A percentile compares a stretch with the other conserved stretches of the same genome.
Conservation (phyloP, 805 yeast species). For the Candida gorgasii region DNA sequence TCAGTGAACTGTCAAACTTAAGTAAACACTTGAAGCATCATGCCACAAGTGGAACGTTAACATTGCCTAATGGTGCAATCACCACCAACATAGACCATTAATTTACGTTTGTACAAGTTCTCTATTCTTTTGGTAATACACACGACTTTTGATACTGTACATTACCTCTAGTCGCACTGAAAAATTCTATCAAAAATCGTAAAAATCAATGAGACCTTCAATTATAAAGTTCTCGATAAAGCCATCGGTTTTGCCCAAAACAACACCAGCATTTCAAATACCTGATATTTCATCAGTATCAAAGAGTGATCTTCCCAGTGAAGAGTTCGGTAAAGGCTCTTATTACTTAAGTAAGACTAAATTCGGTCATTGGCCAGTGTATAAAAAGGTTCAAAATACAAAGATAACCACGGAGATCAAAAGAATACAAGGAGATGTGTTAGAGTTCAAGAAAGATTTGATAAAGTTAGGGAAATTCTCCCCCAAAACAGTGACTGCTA, state of each 20-base stretch:
- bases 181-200: neutral
- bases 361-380: slow-evolving; percentile 78
- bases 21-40: slow-evolving; percentile 88
- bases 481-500: slow-evolving; percentile 35
- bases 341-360: slow-evolving; percentile 52
- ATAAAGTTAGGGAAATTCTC: slow-evolving; percentile 51
- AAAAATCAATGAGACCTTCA: slow-evolving; percentile 1
- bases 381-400: slow-evolving; percentile 64
- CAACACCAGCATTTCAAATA: slow-evolving; percentile 21
- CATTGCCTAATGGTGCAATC: no score
- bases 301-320: slow-evolving; percentile 28
- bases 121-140: no score
- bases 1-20: slow-evolving; percentile 86
- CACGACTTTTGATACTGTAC: neutral
- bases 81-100: no score
- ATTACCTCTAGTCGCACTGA: slow-evolving; percentile 5
- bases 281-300: slow-evolving; percentile 30
- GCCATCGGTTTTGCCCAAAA: neutral
- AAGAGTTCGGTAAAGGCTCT: slow-evolving; percentile 35
- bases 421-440: slow-evolving; percentile 66
- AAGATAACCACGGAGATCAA: slow-evolving; percentile 74
- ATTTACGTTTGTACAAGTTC: no score
- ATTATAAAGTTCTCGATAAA: slow-evolving; percentile 1
- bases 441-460: slow-evolving; percentile 67
- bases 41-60: slow-evolving; percentile 23